Percentiles rank a stretch among this genome's conserved stretches.
Conservation (phyloP, 768 basidiomycete genomes). For the Cantharellus cinnabarinus region DNA sequence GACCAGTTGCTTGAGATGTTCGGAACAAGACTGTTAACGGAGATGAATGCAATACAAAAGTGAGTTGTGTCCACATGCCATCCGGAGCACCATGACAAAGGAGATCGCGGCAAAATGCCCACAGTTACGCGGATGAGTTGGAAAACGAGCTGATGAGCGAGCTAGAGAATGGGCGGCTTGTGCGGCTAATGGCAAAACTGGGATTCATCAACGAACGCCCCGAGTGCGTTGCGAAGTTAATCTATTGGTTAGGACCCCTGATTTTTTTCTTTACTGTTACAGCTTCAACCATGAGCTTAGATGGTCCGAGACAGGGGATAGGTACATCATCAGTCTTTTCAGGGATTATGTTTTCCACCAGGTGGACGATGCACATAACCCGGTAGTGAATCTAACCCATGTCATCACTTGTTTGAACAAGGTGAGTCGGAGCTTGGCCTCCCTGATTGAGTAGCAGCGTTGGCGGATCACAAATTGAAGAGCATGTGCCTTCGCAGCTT, state of each 20-base stretch:
- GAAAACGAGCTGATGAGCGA: conserved; percentile 74
- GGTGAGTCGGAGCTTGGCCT: conserved; percentile 23
- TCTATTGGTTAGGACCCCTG: background rate
- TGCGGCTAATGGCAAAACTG: conserved; percentile 78
- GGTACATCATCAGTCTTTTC: conserved; percentile 96
- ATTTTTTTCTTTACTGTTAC: background rate
- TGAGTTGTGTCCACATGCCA: conserved; percentile 18
- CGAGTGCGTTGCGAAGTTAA: conserved; percentile 38
- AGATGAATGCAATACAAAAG: conserved; percentile 72
- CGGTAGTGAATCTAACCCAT: conserved; percentile 76
- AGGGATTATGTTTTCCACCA: conserved; percentile 97
- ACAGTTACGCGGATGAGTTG: conserved; percentile 57
- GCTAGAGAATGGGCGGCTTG: conserved; percentile 82
- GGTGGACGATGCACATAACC: conserved; percentile 75
- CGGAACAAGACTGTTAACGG: conserved; percentile 44
- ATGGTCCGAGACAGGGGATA: conserved; percentile 96
- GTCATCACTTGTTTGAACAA: conserved; percentile 89
- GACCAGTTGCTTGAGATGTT: conserved; percentile 68
- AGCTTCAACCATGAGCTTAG: conserved; percentile 89
- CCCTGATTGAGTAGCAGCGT: background rate
- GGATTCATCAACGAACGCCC: conserved; percentile 99
- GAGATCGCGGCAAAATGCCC: background rate
- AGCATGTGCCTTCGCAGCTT: conserved; percentile 28
- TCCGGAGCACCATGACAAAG: background rate
- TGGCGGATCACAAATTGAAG: background rate